Conservation (phyloP, 2,329 filamentous ascomycete species). For the Thielaviopsis ethacetica region DNA sequence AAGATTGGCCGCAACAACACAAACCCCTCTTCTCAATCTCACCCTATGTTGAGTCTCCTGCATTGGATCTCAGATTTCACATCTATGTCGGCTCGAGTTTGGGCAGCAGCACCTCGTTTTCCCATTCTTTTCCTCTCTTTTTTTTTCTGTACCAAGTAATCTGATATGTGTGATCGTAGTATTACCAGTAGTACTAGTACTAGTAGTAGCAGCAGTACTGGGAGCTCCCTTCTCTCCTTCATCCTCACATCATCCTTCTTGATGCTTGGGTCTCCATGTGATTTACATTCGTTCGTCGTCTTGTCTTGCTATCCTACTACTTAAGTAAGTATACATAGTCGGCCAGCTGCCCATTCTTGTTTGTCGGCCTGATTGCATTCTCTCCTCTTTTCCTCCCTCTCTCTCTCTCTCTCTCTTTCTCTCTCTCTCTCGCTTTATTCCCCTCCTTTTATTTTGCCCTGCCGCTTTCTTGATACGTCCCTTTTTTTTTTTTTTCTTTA, state of each 20-base stretch:
- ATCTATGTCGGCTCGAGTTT: neutral
- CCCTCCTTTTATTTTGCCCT: neutral
- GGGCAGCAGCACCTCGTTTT: constrained; percentile 1
- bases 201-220: too few species aligned
- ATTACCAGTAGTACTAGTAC: too few species aligned
- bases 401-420: neutral
- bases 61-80: neutral
- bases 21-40: constrained; percentile 8
- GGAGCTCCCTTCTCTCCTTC: neutral
- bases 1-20: neutral
- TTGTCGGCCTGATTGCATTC: neutral
- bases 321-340: neutral
- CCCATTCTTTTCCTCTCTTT: neutral
- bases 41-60: constrained; percentile 9
- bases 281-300: too few species aligned
- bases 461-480: neutral
- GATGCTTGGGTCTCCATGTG: neutral
- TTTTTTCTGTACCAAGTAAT: neutral
- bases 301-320: too few species aligned
- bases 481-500: neutral
- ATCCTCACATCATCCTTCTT: neutral
- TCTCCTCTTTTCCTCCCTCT: neutral
- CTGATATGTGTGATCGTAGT: too few species aligned
- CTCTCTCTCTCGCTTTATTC: neutral
- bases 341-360: neutral